Conservation (phyloP, 2,329 filamentous ascomycete species). For the Aspergillus chevalieri region DNA sequence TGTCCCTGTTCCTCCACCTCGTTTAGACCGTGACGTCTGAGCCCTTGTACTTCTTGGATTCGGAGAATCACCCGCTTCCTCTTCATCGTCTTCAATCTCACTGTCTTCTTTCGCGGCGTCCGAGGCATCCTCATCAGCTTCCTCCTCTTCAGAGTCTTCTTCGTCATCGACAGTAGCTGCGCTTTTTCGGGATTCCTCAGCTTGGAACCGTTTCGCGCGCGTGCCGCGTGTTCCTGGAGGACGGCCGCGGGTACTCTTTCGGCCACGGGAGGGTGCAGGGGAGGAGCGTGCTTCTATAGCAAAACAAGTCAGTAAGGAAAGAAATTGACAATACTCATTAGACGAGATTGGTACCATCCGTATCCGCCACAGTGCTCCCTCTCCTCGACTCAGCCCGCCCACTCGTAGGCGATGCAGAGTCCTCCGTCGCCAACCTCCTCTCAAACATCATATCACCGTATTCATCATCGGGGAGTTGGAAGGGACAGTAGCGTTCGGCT, state of each 20-base stretch:
- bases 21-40: conserved; percentile 29
- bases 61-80: conserved; percentile 30
- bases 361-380: conserved; percentile 43
- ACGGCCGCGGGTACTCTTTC: conserved; percentile 29
- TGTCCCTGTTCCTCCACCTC: conserved; percentile 28
- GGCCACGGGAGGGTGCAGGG: conserved; percentile 36
- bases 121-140: conserved; percentile 33
- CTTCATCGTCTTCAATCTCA: conserved; percentile 34
- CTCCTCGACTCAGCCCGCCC: conserved; percentile 31
- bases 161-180: conserved; percentile 31
- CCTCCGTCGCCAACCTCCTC: conserved; percentile 38
- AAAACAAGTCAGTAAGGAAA: conserved; percentile 1
- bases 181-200: conserved; percentile 27
- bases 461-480: conserved; percentile 53
- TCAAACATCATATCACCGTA: conserved; percentile 46
- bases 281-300: conserved; percentile 38
- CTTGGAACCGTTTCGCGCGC: conserved; percentile 33
- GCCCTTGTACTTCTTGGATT: conserved; percentile 31
- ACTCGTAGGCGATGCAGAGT: conserved; percentile 37
- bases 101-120: conserved; percentile 32
- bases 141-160: conserved; percentile 35
- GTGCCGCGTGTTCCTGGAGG: conserved; percentile 29
- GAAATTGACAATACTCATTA: conserved; percentile 1
- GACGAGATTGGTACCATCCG: conserved; percentile 35
- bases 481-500: conserved; percentile 59